Evolutionary conservation across 75 land plant species (phyloP).

Genomic region (Picea sitchensis): DNA sequence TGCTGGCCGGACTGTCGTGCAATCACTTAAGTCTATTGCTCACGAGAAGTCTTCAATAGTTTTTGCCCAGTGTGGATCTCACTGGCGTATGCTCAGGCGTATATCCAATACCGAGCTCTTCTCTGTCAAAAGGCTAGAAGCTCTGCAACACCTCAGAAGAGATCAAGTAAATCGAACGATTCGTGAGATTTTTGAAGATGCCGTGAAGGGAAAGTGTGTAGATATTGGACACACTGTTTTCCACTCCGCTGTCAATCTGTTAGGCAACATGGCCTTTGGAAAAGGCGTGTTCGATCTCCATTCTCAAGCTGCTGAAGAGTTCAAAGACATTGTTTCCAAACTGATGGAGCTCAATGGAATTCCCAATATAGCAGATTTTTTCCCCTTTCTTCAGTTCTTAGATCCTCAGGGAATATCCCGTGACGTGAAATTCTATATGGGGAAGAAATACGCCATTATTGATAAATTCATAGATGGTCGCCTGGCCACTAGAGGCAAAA

Average conservation of each 20-base stretch:
- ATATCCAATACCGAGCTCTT: slow-evolving; percentile 39
- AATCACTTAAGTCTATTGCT: slow-evolving; percentile 19
- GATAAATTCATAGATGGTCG: slow-evolving; percentile 20
- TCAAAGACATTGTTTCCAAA: slow-evolving; percentile 15
- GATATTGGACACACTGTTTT: slow-evolving; percentile 20
- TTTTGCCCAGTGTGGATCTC: slow-evolving; percentile 30
- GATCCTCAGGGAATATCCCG: slow-evolving; percentile 32
- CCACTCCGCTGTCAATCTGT: slow-evolving; percentile 24
- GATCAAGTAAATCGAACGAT: not conserved
- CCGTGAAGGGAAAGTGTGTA: not conserved
- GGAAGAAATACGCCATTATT: slow-evolving; percentile 16
- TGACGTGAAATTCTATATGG: slow-evolving; percentile 16
- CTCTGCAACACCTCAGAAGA: slow-evolving; percentile 10
- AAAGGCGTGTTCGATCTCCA: slow-evolving; percentile 23
- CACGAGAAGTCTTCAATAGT: slow-evolving; percentile 13
- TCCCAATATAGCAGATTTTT: slow-evolving; percentile 35
- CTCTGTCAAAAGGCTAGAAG: slow-evolving; percentile 26
- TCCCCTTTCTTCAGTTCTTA: slow-evolving; percentile 25
- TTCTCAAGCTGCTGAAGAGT: slow-evolving; percentile 13
- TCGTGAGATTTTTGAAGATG: not conserved
- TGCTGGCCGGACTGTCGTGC: slow-evolving; percentile 26
- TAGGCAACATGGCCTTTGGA: slow-evolving; percentile 30
- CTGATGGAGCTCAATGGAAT: slow-evolving; percentile 20
- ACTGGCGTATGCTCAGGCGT: slow-evolving; percentile 46
- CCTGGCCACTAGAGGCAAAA: too few species aligned